A percentile compares a stretch with the other conserved stretches of the same genome.
These are phyloP conservation scores for Closterium sp. DNA, from an alignment of 139 green algal genomes.

Conservation along the genomic window DNA sequence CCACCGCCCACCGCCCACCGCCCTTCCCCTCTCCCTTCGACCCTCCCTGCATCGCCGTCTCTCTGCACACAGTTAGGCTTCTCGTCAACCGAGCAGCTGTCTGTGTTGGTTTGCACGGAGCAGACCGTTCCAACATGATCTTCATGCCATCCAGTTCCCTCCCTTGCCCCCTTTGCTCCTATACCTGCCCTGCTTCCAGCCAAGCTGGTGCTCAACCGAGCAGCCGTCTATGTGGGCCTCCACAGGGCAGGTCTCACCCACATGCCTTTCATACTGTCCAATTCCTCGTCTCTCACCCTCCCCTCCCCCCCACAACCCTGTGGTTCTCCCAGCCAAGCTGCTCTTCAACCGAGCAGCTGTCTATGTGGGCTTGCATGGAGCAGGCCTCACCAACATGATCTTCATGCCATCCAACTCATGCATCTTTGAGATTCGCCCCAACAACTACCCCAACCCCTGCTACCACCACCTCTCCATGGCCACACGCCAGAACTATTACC, in stretches of 20 bases:
- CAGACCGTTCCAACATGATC: neutral
- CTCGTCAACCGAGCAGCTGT: conserved; percentile 1
- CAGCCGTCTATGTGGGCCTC: neutral
- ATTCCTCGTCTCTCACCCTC: neutral
- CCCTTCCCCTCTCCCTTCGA: neutral
- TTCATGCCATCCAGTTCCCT: neutral
- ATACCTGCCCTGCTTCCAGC: neutral
- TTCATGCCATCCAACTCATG: neutral
- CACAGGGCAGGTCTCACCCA: neutral
- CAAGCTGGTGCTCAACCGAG: neutral
- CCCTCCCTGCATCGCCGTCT: neutral
- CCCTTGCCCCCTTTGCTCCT: neutral
- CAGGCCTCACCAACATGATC: neutral
- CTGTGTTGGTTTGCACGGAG: neutral
- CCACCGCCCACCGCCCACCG: too few relatives aligned
- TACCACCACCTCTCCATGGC: neutral
- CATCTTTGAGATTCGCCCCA: neutral
- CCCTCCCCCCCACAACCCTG: neutral
- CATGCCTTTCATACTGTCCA: neutral
- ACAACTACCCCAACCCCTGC: neutral
- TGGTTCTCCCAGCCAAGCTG: neutral
- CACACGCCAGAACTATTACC: neutral
- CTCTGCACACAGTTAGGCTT: neutral
- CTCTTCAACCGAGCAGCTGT: conserved; percentile 13
- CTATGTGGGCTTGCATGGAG: neutral